These are phyloP conservation scores for Pseudonitzschia pungens DNA, from an alignment of 108 stramenopile genomes.

Conservation along the genomic window DNA sequence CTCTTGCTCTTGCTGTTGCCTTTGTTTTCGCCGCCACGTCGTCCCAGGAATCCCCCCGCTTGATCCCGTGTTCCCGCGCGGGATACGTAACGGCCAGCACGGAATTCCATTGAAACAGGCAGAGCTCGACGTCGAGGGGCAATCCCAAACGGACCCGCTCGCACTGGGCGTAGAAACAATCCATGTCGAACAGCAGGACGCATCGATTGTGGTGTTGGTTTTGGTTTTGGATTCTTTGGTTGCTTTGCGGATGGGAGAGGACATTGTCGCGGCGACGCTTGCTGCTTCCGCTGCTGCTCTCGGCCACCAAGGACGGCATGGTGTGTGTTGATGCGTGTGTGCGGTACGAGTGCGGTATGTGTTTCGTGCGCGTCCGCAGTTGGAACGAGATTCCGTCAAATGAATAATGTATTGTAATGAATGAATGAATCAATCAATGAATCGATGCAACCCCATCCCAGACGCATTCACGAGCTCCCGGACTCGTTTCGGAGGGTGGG, in stretches of 20 bases:
- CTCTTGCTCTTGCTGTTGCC: background rate
- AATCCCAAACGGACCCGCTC: slow-evolving; percentile 79
- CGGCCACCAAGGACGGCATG: too few relatives aligned
- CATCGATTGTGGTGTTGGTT: slow-evolving; percentile 39
- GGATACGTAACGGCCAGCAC: slow-evolving; percentile 86
- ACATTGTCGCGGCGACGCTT: too few relatives aligned
- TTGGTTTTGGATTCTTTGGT: background rate
- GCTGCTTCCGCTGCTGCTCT: too few relatives aligned
- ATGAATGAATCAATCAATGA: too few relatives aligned
- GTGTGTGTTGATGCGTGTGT: too few relatives aligned
- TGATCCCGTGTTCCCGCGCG: slow-evolving; percentile 63
- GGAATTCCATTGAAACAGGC: slow-evolving; percentile 81
- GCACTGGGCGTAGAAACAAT: slow-evolving; percentile 90
- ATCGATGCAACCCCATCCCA: too few relatives aligned
- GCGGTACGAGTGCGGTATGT: too few relatives aligned
- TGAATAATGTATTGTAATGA: too few relatives aligned
- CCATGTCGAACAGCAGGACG: slow-evolving; percentile 83
- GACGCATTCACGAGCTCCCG: too few relatives aligned
- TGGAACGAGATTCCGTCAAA: too few relatives aligned
- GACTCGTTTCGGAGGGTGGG: too few relatives aligned
- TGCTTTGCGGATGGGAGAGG: background rate
- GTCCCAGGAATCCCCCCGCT: slow-evolving; percentile 76
- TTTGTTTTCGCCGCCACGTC: slow-evolving; percentile 47
- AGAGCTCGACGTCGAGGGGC: slow-evolving; percentile 39
- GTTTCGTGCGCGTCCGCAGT: too few relatives aligned